Percentiles rank a stretch among this genome's conserved stretches.
phyloP scores from a whole-genome alignment of 73 alveolate genomes.

The Paramecium biaurelia region DNA sequence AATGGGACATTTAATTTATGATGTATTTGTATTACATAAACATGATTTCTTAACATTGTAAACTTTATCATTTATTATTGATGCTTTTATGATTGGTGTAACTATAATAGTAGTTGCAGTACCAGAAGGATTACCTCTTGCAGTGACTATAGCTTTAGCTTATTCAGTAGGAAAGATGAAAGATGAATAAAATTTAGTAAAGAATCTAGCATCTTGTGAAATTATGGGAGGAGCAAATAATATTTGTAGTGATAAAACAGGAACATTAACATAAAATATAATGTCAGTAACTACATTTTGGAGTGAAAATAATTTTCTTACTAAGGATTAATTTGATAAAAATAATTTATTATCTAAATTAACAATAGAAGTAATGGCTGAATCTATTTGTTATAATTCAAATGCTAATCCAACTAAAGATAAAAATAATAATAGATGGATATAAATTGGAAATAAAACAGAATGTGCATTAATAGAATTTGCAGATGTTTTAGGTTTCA shows the following conservation, averaged over 20 bases:
- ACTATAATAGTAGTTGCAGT: conserved; percentile 96
- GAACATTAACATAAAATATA: conserved; percentile 91
- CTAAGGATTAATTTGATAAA: background rate
- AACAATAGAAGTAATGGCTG: conserved; percentile 49
- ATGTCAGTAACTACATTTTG: conserved; percentile 80
- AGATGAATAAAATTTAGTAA: conserved; percentile 90
- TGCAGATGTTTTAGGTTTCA: conserved; percentile 55
- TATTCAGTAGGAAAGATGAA: conserved; percentile 94
- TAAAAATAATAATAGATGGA: conserved; percentile 48
- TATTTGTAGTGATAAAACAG: conserved; percentile 97
- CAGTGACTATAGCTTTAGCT: conserved; percentile 96
- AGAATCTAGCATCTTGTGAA: conserved; percentile 87
- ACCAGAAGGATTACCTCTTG: conserved; percentile 99
- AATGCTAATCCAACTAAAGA: conserved; percentile 60
- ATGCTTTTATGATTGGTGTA: conserved; percentile 83
- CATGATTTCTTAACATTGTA: conserved; percentile 2
- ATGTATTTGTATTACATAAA: background rate
- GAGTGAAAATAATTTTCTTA: background rate
- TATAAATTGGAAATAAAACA: conserved; percentile 76
- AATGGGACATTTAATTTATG: conserved; percentile 59
- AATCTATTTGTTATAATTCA: conserved; percentile 51
- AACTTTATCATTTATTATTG: conserved; percentile 64
- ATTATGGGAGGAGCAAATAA: conserved; percentile 97
- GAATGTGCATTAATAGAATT: conserved; percentile 72
- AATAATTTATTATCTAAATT: background rate